Evolutionary conservation across 441 rosid species (phyloP), one percentile per base, ranked within the genome.

Genomic region (Hypseocharis bilobata): DNA sequence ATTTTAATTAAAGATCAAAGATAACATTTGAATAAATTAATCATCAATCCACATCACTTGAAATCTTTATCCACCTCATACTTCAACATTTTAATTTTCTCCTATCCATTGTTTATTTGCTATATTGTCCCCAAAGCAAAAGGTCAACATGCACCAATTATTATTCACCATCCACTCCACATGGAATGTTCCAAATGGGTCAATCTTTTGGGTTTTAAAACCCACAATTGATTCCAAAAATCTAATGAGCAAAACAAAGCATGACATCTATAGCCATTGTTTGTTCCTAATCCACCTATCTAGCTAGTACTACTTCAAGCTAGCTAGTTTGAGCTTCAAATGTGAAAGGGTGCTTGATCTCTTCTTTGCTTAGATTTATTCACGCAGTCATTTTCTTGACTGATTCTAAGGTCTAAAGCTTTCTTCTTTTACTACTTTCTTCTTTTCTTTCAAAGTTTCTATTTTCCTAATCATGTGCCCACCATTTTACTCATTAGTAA

Each of bases 101-200:
- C 36, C 36, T 32, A 3, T 32, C 6, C 36, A 32, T 44, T n/a
- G 20, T n/a, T 44, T 16, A 47, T 17, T 19, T 47, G 16, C 54
- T 17, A 47, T 17, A 47, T 47, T 47, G 54, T 16, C 54, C 54
- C 54, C 23, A 47, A 47, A 47, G 54, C 54, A 47, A 17, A 47
- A 47, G 54, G 54, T 47, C 54, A 47, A 47, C 54, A 47, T 47
- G 54, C 54, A 47, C 54, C 54, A 47, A 47, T 47, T 47, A 47
- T 47, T 17, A 47, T 17, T n/a, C 54, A 17, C 23, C 54, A 47
- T 47, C 54, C 23, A 16, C 54, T 47, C 54, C 54, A 47, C 23
- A 3, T 16, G 23, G 17, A 47, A 47, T 47, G 54, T 47, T 47
- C 54, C 54, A 47, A 47, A 47, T 47, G 23, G 54, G 54, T 47